Conservation (phyloP, 768 basidiomycete genomes). For the Mycena venus region DNA sequence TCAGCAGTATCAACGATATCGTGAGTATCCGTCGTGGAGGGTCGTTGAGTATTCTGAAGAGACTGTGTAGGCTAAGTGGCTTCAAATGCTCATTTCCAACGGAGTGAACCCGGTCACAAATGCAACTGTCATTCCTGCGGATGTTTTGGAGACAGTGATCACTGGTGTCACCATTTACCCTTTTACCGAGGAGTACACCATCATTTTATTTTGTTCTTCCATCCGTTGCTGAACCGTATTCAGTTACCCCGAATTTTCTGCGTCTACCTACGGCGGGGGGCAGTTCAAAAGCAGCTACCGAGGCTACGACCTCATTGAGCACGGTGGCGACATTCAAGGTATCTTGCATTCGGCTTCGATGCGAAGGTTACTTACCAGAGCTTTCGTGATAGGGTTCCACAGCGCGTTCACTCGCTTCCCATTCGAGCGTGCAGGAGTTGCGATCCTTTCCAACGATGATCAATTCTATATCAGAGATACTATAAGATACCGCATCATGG, state of each 20-base stretch:
- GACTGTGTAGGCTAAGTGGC: constrained; percentile 37
- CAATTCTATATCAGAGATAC: constrained; percentile 1
- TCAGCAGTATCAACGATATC: constrained; percentile 42
- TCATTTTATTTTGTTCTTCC: neutral
- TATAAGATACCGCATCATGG: constrained; percentile 29
- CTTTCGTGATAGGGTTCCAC: constrained; percentile 15
- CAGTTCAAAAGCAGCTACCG: constrained; percentile 39
- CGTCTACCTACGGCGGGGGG: constrained; percentile 45
- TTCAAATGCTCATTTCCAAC: constrained; percentile 39
- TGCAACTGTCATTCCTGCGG: constrained; percentile 39
- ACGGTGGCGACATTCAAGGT: constrained; percentile 37
- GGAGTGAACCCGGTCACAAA: constrained; percentile 44
- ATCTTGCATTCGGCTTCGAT: neutral
- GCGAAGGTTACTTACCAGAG: neutral
- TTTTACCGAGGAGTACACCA: constrained; percentile 22
- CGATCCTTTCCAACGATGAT: constrained; percentile 27
- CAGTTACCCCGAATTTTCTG: constrained; percentile 38
- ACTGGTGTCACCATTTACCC: constrained; percentile 39
- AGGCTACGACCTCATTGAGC: constrained; percentile 38
- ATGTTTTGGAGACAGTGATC: constrained; percentile 38
- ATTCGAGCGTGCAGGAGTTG: constrained; percentile 21
- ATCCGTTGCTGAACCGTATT: neutral
- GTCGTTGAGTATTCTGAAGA: neutral
- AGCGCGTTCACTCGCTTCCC: constrained; percentile 26
- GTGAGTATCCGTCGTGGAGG: constrained; percentile 26